Conservation (phyloP, 768 basidiomycete species). For the Phylloporus sp. region DNA sequence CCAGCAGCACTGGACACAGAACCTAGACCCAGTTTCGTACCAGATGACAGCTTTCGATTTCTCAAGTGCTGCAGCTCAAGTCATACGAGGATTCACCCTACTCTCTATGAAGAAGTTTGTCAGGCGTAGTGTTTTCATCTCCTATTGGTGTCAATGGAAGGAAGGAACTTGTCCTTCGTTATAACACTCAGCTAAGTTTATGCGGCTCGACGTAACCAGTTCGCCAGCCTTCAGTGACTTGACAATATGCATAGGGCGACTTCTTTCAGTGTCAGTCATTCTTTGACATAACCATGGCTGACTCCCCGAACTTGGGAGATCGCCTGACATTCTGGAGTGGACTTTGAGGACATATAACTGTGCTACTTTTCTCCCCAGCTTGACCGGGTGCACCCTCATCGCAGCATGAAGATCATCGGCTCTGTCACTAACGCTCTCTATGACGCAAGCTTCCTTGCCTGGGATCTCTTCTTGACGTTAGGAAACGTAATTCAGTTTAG, state of each 20-base stretch:
- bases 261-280: not conserved
- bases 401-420: constrained; percentile 6
- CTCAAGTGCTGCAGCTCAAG: too few relatives aligned
- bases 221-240: too few relatives aligned
- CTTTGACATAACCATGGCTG: not conserved
- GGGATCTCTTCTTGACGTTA: constrained; percentile 14
- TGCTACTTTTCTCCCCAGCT: not conserved
- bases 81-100: too few relatives aligned
- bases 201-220: too few relatives aligned
- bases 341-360: not conserved
- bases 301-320: not conserved
- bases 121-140: too few relatives aligned
- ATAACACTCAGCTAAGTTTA: too few relatives aligned
- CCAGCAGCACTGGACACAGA: too few relatives aligned
- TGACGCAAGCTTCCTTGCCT: not conserved
- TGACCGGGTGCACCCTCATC: not conserved
- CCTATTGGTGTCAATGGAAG: too few relatives aligned
- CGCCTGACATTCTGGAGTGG: not conserved
- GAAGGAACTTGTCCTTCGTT: too few relatives aligned
- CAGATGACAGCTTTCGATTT: too few relatives aligned
- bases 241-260: not conserved
- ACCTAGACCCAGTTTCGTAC: too few relatives aligned
- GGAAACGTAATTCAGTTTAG: constrained; percentile 8
- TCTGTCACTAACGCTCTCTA: constrained; percentile 3
- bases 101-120: too few relatives aligned